Conservation (phyloP, 345 rosid genomes). For the Psidium friedrichsthalianum region DNA sequence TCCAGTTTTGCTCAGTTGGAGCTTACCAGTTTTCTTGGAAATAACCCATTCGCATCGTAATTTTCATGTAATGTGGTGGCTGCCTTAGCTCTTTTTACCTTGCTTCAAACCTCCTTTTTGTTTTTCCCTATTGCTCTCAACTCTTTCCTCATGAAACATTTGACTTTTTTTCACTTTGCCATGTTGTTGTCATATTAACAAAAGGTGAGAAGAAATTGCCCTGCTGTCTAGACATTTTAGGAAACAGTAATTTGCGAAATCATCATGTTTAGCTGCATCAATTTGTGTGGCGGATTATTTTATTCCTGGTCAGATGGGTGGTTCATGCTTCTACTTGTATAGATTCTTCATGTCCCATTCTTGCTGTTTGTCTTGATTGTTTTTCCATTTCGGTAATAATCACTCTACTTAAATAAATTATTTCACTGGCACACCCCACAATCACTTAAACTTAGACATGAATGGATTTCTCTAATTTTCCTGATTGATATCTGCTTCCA, state of each 20-base stretch:
- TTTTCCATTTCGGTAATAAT: neutral
- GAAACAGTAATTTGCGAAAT: neutral
- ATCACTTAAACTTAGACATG: no score
- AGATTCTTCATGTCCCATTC: neutral
- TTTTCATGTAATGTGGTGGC: neutral
- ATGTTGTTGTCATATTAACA: neutral
- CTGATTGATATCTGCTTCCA: neutral
- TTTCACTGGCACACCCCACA: neutral
- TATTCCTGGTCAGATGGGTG: neutral
- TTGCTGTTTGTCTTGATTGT: neutral
- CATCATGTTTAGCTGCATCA: neutral
- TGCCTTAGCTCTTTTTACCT: neutral
- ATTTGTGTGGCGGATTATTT: neutral
- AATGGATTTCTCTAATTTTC: neutral
- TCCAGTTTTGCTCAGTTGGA: neutral
- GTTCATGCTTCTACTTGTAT: neutral
- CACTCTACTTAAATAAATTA: neutral
- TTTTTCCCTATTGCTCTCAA: neutral
- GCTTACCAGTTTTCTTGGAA: neutral
- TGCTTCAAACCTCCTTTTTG: neutral
- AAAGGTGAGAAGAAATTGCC: neutral
- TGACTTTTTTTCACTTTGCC: neutral
- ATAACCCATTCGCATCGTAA: neutral
- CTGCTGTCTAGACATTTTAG: neutral
- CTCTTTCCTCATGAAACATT: neutral